Evolutionary conservation across 2,329 filamentous ascomycete genomes (phyloP).

Genomic region (Dactylellina leptospora): DNA sequence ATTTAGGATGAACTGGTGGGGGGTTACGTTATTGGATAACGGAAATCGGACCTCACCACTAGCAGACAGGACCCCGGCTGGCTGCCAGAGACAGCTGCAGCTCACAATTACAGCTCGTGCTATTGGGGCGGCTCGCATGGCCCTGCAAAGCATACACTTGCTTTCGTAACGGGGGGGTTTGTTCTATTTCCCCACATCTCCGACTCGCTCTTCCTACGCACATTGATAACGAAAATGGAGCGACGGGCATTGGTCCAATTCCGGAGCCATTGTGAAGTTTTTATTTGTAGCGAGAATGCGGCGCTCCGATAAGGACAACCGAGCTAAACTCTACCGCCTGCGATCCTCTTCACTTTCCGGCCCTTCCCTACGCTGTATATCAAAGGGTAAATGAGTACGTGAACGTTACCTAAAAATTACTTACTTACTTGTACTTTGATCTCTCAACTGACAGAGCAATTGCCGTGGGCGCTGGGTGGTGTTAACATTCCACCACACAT

Average conservation of each 20-base stretch:
- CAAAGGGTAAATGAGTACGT: conserved; percentile 12
- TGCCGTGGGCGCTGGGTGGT: too few relatives aligned
- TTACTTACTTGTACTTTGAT: background rate
- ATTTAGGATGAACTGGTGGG: conserved; percentile 41
- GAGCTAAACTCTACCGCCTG: conserved; percentile 31
- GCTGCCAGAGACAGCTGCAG: conserved; percentile 31
- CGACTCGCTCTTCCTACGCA: background rate
- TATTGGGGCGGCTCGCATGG: conserved; percentile 48
- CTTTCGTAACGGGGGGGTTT: background rate
- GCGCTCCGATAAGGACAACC: conserved; percentile 42
- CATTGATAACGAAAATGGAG: conserved; percentile 30
- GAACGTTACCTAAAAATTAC: conserved; percentile 34
- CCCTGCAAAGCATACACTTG: conserved; percentile 11
- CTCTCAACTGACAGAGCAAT: background rate
- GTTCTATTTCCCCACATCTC: conserved; percentile 37
- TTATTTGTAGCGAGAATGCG: conserved; percentile 43
- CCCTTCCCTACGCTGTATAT: conserved; percentile 1
- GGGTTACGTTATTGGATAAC: conserved; percentile 52
- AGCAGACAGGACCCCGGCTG: background rate
- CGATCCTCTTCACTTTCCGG: conserved; percentile 9
- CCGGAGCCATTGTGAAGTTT: conserved; percentile 43
- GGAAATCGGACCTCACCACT: conserved; percentile 42
- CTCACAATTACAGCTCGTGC: conserved; percentile 42
- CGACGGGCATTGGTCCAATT: conserved; percentile 40
- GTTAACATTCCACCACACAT: background rate